These are phyloP conservation scores for Selaginella tamariscina DNA, from an alignment of 75 land plant species.

Conservation along the genomic window DNA sequence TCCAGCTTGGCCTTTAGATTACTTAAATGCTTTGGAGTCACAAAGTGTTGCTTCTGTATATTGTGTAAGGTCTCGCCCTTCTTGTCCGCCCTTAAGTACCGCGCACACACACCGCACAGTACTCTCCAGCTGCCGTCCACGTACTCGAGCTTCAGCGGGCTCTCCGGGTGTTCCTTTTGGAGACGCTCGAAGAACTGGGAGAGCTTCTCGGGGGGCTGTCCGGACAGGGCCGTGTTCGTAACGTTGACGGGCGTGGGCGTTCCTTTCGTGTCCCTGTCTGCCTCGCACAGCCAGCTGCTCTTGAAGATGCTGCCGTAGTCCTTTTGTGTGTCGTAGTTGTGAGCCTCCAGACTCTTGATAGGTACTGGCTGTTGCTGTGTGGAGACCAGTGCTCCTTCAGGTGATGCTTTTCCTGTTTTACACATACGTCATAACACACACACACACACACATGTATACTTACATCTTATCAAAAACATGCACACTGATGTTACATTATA, in stretches of 20 bases:
- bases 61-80: constrained; percentile 15
- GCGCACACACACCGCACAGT: constrained; percentile 14
- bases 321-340: too few species aligned
- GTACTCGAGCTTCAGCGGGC: constrained; percentile 11
- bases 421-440: too few species aligned
- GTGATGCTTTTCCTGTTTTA: too few species aligned
- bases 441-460: too few species aligned
- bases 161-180: constrained; percentile 17
- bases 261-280: background rate
- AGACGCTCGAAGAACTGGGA: constrained; percentile 10
- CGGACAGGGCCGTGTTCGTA: too few species aligned
- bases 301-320: too few species aligned
- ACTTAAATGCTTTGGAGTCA: constrained; percentile 6
- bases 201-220: constrained; percentile 7
- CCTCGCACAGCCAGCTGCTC: constrained; percentile 2
- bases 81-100: constrained; percentile 14
- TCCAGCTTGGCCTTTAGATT: constrained; percentile 10
- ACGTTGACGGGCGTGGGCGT: too few species aligned
- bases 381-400: too few species aligned
- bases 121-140: constrained; percentile 14
- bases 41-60: constrained; percentile 16
- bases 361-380: background rate
- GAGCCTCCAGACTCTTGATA: background rate
- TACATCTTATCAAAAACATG: too few species aligned
- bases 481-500: too few species aligned